Conservation (phyloP, 2,329 filamentous ascomycete genomes). For the Ploettnerulaceae sp. region DNA sequence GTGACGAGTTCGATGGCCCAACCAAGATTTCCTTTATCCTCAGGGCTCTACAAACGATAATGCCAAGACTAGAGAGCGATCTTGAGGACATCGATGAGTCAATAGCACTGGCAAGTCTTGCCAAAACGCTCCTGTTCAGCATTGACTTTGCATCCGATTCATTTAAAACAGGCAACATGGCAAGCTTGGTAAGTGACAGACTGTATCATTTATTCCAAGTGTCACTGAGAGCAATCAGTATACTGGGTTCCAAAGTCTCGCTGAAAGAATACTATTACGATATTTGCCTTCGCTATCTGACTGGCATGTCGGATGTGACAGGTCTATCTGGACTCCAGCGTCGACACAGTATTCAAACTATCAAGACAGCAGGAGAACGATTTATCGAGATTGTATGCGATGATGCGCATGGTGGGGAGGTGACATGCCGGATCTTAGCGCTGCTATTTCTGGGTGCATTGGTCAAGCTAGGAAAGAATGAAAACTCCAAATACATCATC, state of each 20-base stretch:
- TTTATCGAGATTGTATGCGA: constrained; percentile 86
- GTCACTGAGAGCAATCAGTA: constrained; percentile 72
- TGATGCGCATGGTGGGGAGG: constrained; percentile 82
- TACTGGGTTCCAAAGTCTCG: constrained; percentile 63
- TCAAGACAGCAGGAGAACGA: constrained; percentile 75
- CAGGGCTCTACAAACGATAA: constrained; percentile 78
- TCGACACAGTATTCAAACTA: constrained; percentile 57
- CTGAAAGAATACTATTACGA: constrained; percentile 85
- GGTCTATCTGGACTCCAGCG: constrained; percentile 43
- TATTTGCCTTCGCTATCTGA: constrained; percentile 83
- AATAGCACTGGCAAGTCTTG: constrained; percentile 71
- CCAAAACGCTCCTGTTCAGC: constrained; percentile 66
- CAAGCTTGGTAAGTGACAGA: constrained; percentile 80
- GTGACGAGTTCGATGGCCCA: constrained; percentile 70
- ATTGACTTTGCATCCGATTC: constrained; percentile 53
- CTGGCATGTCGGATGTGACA: constrained; percentile 56
- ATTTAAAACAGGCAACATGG: constrained; percentile 43
- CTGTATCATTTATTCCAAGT: constrained; percentile 88
- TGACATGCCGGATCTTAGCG: constrained; percentile 77
- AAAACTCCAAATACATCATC: constrained; percentile 69
- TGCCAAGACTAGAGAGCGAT: constrained; percentile 80
- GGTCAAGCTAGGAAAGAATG: constrained; percentile 66
- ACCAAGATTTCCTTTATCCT: constrained; percentile 74
- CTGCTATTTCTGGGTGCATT: constrained; percentile 78
- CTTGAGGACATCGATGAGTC: constrained; percentile 65